Conservation (phyloP, 1,284 basidiomycete genomes). For the Malassezia caprae region DNA sequence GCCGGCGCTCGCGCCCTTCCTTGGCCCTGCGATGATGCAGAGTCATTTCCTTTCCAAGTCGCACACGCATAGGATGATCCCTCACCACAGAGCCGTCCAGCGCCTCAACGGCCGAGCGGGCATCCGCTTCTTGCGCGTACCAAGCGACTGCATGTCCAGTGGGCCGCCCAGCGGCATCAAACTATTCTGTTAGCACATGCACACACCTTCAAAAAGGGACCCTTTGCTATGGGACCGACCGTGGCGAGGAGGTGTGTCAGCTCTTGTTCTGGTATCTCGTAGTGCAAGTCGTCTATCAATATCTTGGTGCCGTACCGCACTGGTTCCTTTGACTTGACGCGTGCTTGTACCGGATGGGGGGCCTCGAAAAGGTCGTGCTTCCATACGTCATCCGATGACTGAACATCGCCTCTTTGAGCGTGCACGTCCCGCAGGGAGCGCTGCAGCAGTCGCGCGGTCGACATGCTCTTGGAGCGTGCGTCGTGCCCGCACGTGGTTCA, state of each 20-base stretch:
- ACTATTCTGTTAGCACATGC: not conserved
- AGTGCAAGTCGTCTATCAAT: not conserved
- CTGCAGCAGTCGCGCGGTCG: constrained; percentile 6
- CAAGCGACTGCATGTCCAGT: constrained; percentile 5
- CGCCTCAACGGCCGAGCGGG: not conserved
- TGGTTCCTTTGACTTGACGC: not conserved
- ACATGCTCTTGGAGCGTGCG: not conserved
- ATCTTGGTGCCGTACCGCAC: not conserved
- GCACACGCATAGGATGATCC: not conserved
- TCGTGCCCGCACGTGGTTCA: not conserved
- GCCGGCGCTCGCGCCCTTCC: not conserved
- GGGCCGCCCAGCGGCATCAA: constrained; percentile 9
- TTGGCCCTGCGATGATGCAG: not conserved
- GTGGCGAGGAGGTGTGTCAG: not conserved
- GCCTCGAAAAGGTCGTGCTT: constrained; percentile 7
- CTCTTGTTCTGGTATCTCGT: not conserved
- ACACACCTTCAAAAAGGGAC: constrained; percentile 4
- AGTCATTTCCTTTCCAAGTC: not conserved
- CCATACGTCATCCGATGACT: not conserved
- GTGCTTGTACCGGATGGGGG: not conserved
- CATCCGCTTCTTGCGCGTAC: constrained; percentile 2
- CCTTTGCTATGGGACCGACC: not conserved
- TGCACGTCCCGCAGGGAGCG: constrained; percentile 7
- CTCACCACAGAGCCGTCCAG: not conserved
- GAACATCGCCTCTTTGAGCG: not conserved